Percentiles rank a stretch among this genome's conserved stretches.
Conservation (phyloP, 2,329 filamentous ascomycete species). For the Aspergillus carbonarius region DNA sequence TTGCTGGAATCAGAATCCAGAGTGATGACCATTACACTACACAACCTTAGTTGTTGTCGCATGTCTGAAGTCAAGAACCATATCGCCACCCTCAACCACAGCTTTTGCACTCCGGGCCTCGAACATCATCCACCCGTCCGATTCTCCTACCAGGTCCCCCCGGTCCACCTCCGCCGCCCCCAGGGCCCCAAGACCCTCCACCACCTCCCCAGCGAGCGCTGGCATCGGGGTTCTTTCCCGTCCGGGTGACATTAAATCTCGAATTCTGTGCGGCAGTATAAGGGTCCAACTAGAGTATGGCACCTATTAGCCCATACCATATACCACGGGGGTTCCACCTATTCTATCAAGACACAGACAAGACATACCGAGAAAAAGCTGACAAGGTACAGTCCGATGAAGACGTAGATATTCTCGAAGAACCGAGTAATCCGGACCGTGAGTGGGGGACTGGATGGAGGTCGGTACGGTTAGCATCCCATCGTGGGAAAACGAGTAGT, state of each 20-base stretch:
- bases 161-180: conserved; percentile 28
- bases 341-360: not conserved
- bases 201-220: conserved; percentile 29
- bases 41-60: not conserved
- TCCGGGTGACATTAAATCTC: conserved; percentile 44
- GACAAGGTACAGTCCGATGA: conserved; percentile 51
- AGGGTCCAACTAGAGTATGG: conserved; percentile 42
- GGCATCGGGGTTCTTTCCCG: conserved; percentile 24
- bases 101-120: conserved; percentile 49
- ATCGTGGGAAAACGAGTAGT: not conserved
- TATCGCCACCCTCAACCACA: conserved; percentile 33
- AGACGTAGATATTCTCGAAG: conserved; percentile 45
- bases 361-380: conserved; percentile 48
- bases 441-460: conserved; percentile 42
- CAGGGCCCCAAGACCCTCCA: conserved; percentile 31
- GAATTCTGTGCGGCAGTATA: conserved; percentile 47
- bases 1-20: conserved; percentile 6
- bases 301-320: not conserved
- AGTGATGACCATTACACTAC: conserved; percentile 6
- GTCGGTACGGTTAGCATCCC: not conserved
- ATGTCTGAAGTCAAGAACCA: not conserved
- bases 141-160: conserved; percentile 38
- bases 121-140: conserved; percentile 49
- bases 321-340: not conserved
- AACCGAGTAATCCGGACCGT: conserved; percentile 44